phyloP scores from a whole-genome alignment of 1,139 yeast species.

The Scheffersomyces parashehatae region DNA sequence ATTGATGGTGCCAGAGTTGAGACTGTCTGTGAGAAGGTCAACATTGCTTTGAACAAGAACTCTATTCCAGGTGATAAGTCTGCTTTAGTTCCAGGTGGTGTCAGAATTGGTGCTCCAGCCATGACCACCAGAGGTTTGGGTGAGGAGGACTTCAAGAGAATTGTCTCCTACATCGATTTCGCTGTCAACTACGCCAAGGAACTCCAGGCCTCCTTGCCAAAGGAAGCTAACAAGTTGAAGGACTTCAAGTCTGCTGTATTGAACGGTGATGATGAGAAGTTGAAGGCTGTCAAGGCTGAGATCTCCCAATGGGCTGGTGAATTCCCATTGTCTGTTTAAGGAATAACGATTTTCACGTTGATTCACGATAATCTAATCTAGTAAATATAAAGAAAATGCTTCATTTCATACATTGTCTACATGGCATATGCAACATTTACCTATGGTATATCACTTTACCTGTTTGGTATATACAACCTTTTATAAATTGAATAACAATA shows the following conservation, averaged over 20 bases:
- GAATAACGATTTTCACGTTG: too few relatives aligned
- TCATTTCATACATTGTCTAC: too few relatives aligned
- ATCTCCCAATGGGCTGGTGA: slow-evolving; percentile 89
- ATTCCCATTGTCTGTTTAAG: slow-evolving; percentile 83
- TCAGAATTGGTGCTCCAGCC: slow-evolving; percentile 98
- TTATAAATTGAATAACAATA: too few relatives aligned
- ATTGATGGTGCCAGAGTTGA: slow-evolving; percentile 98
- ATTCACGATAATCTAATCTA: too few relatives aligned
- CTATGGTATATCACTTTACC: too few relatives aligned
- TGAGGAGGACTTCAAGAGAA: slow-evolving; percentile 79
- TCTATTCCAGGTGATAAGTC: slow-evolving; percentile 98
- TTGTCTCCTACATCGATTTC: slow-evolving; percentile 80
- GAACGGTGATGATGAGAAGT: slow-evolving; percentile 63
- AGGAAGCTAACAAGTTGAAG: slow-evolving; percentile 88
- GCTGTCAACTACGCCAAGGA: slow-evolving; percentile 79
- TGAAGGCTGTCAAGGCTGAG: slow-evolving; percentile 70
- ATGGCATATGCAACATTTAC: too few relatives aligned
- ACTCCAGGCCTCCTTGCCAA: slow-evolving; percentile 74
- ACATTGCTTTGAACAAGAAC: slow-evolving; percentile 95
- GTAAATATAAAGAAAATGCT: too few relatives aligned
- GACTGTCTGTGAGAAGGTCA: slow-evolving; percentile 89
- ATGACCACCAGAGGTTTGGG: slow-evolving; percentile 97
- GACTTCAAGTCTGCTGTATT: slow-evolving; percentile 86
- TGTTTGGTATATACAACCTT: too few relatives aligned
- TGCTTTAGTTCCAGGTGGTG: slow-evolving; percentile 97